These are phyloP conservation scores for Diaporthe australafricana DNA, from an alignment of 2,329 filamentous ascomycete genomes.

Conservation along the genomic window DNA sequence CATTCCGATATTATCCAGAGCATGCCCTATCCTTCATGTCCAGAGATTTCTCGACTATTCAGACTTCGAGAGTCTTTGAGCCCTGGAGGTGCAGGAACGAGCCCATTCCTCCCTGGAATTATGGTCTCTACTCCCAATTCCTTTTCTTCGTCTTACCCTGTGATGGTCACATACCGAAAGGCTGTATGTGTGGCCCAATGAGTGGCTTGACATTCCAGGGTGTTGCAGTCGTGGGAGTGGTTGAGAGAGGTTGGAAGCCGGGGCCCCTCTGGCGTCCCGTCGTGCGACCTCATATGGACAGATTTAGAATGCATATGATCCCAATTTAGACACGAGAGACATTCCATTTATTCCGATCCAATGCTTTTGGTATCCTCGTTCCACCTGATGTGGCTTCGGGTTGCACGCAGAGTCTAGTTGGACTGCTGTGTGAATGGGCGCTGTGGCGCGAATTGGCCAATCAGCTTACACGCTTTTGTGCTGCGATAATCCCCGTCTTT, in stretches of 20 bases:
- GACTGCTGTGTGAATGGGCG: not conserved
- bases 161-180: not conserved
- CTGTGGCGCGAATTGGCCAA: not conserved
- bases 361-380: not conserved
- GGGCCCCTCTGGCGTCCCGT: not conserved
- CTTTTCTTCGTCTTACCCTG: no score
- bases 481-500: not conserved
- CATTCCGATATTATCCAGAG: not conserved
- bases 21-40: not conserved
- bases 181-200: not conserved
- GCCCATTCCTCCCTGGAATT: not conserved
- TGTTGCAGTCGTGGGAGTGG: not conserved
- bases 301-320: not conserved
- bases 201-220: not conserved
- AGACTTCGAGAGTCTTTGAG: not conserved
- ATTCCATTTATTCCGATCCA: no score
- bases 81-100: not conserved
- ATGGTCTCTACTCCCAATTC: not conserved
- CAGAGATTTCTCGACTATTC: not conserved
- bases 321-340: not conserved
- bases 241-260: not conserved
- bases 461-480: conserved; percentile 27
- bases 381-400: not conserved
- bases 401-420: not conserved
- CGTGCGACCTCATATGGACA: not conserved